These are phyloP conservation scores for Athelia sp. DNA, from an alignment of 1,284 basidiomycete genomes.

Conservation along the genomic window DNA sequence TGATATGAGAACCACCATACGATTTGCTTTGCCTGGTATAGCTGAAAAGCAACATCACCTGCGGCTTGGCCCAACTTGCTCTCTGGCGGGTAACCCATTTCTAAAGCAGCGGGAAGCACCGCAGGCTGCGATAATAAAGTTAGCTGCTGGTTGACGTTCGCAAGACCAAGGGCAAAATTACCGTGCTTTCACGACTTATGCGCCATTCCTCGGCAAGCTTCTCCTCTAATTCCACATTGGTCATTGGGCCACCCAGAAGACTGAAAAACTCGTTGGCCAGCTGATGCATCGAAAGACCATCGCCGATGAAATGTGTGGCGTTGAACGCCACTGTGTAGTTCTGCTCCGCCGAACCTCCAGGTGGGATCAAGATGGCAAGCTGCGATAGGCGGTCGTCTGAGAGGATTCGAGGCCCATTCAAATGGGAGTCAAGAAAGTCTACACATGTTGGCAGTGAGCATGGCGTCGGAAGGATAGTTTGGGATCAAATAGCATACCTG, in stretches of 20 bases:
- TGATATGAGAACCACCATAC: slow-evolving; percentile 24
- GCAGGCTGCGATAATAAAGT: slow-evolving; percentile 13
- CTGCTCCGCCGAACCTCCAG: too few species aligned
- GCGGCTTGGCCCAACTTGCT: slow-evolving; percentile 38
- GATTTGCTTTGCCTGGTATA: slow-evolving; percentile 44
- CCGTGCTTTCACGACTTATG: slow-evolving; percentile 20
- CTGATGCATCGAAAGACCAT: slow-evolving; percentile 74
- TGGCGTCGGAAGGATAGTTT: not conserved
- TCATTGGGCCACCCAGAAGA: slow-evolving; percentile 44
- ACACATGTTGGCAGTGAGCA: slow-evolving; percentile 1
- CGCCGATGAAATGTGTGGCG: slow-evolving; percentile 71
- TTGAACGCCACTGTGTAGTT: slow-evolving; percentile 59
- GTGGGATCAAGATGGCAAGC: slow-evolving; percentile 51
- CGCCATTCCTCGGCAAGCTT: slow-evolving; percentile 46
- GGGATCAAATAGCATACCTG: slow-evolving; percentile 33
- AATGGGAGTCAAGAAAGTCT: slow-evolving; percentile 63
- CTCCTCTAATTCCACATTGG: slow-evolving; percentile 35
- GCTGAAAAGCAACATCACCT: slow-evolving; percentile 55
- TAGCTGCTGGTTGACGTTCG: too few species aligned
- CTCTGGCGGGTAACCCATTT: slow-evolving; percentile 43
- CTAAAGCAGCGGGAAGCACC: slow-evolving; percentile 45
- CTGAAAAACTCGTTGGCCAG: slow-evolving; percentile 71
- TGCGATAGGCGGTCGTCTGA: slow-evolving; percentile 67
- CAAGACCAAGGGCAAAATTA: too few species aligned
- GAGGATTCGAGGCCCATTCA: slow-evolving; percentile 71